These are phyloP conservation scores for Balakata baccata DNA, from an alignment of 345 rosid genomes.

Conservation along the genomic window DNA sequence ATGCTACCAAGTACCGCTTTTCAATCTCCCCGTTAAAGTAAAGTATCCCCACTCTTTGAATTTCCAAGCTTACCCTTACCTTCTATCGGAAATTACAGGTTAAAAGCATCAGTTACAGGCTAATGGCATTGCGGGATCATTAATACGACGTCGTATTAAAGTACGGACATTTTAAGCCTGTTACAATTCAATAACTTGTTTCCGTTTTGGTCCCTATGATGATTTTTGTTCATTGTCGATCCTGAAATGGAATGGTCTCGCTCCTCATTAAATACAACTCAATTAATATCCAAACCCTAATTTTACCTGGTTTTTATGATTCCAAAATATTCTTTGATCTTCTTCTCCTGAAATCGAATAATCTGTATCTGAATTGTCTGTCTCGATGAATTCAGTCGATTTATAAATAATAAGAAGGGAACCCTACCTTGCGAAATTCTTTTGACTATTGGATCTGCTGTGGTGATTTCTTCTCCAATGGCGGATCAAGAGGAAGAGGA, in stretches of 20 bases:
- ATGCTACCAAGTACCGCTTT: neutral
- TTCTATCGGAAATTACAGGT: neutral
- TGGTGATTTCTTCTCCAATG: conserved; percentile 36
- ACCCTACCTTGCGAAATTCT: conserved; percentile 3
- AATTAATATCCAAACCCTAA: conserved; percentile 12
- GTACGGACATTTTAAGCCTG: no score
- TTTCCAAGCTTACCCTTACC: neutral
- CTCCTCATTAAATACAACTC: neutral
- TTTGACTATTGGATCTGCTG: conserved; percentile 1
- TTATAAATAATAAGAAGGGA: neutral
- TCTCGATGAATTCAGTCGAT: neutral
- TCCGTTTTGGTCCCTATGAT: neutral
- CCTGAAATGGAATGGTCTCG: neutral
- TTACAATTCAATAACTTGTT: neutral
- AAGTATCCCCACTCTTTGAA: neutral
- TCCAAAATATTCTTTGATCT: neutral
- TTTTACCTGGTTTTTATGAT: neutral
- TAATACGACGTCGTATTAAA: neutral
- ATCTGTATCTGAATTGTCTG: neutral
- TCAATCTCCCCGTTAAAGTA: neutral
- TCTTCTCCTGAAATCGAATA: neutral
- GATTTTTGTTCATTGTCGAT: neutral
- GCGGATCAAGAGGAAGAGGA: conserved; percentile 98
- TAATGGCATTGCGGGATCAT: neutral
- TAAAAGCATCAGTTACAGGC: neutral